Conservation (phyloP, 2,329 filamentous ascomycete species). For the Aspergillus sp. region DNA sequence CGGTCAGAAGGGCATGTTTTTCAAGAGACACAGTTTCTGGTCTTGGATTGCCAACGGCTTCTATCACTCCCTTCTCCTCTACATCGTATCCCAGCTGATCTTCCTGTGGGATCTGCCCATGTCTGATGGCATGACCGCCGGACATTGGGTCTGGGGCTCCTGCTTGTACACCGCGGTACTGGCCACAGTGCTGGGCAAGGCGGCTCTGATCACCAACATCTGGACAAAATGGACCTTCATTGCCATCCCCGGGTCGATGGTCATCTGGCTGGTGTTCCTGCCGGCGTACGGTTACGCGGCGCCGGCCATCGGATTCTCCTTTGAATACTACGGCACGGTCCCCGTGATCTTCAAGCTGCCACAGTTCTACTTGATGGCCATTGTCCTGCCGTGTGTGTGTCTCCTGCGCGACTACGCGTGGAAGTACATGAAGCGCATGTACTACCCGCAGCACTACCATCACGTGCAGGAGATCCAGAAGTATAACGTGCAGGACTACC, state of each 20-base stretch:
- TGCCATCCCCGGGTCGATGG: slow-evolving; percentile 89
- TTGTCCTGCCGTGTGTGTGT: slow-evolving; percentile 76
- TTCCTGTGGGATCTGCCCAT: slow-evolving; percentile 78
- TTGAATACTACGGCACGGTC: slow-evolving; percentile 81
- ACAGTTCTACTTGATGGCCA: slow-evolving; percentile 86
- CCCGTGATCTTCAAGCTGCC: slow-evolving; percentile 76
- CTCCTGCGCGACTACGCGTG: slow-evolving; percentile 85
- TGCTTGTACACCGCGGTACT: slow-evolving; percentile 93
- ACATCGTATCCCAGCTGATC: slow-evolving; percentile 77
- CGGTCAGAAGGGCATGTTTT: slow-evolving; percentile 89
- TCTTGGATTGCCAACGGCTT: slow-evolving; percentile 93
- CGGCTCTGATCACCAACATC: slow-evolving; percentile 89
- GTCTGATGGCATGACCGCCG: slow-evolving; percentile 74
- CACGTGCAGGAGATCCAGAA: slow-evolving; percentile 99
- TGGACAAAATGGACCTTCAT: slow-evolving; percentile 99
- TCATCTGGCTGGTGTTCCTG: slow-evolving; percentile 87
- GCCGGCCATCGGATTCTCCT: slow-evolving; percentile 75
- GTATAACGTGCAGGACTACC: slow-evolving; percentile 99
- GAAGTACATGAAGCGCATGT: slow-evolving; percentile 99
- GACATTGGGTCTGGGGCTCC: slow-evolving; percentile 98
- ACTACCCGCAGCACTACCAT: slow-evolving; percentile 90
- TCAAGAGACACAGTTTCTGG: slow-evolving; percentile 87
- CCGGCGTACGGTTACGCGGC: slow-evolving; percentile 83
- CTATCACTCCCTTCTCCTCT: slow-evolving; percentile 93
- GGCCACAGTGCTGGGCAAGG: slow-evolving; percentile 89